Percentiles rank a stretch among this genome's conserved stretches.
phyloP scores from a whole-genome alignment of 2,329 filamentous ascomycete species.

The Mycosphaerelloides madeirae region DNA sequence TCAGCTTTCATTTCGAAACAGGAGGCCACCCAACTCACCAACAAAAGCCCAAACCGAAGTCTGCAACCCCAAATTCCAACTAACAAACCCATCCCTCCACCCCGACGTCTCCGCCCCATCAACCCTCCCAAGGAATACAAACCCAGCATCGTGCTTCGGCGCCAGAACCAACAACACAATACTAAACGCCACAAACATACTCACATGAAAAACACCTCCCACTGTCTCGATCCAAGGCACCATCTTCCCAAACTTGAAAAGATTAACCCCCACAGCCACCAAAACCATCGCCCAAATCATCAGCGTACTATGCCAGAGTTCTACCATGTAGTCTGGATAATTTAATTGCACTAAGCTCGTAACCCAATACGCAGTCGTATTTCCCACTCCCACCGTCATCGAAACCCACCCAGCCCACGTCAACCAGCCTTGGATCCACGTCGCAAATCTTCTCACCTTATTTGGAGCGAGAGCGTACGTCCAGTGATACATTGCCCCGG shows the following conservation, averaged over 20 bases:
- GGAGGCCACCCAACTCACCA: conserved; percentile 10
- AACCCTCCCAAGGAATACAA: conserved; percentile 20
- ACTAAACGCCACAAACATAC: conserved; percentile 22
- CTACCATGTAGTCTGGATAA: conserved; percentile 30
- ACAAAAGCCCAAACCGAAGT: conserved; percentile 24
- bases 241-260: conserved; percentile 25
- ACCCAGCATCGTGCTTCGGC: conserved; percentile 16
- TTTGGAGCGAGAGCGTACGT: conserved; percentile 21
- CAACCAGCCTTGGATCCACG: conserved; percentile 36
- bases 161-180: conserved; percentile 19
- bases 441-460: conserved; percentile 21
- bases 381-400: conserved; percentile 23
- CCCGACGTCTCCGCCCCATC: conserved; percentile 17
- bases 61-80: conserved; percentile 23
- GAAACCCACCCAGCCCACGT: conserved; percentile 41
- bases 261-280: conserved; percentile 34
- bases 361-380: conserved; percentile 34
- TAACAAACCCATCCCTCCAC: conserved; percentile 21
- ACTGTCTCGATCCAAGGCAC: conserved; percentile 27
- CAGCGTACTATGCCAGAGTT: conserved; percentile 38
- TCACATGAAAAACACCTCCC: conserved; percentile 21
- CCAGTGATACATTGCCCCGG: conserved; percentile 28
- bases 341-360: conserved; percentile 32
- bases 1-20: conserved; percentile 3
- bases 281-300: conserved; percentile 37